These are phyloP conservation scores for Fraxinus anomala DNA, from an alignment of 257 asterid species.

Conservation along the genomic window DNA sequence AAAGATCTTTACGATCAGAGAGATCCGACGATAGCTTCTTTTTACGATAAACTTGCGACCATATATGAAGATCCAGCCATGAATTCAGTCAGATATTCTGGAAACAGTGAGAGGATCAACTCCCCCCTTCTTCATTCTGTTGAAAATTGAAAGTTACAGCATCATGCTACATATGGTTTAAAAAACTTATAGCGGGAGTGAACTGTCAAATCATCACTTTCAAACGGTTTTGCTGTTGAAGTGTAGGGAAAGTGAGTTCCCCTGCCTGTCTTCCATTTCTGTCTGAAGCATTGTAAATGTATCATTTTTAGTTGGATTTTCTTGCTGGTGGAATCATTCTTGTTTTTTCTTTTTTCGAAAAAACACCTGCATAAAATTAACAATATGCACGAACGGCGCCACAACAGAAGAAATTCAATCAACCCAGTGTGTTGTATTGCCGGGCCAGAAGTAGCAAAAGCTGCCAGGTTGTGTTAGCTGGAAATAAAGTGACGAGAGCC, in stretches of 20 bases:
- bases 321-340: not conserved
- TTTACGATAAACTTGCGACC: slow-evolving; percentile 56
- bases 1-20: slow-evolving; percentile 67
- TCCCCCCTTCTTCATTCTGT: slow-evolving; percentile 61
- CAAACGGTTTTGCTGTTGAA: not conserved
- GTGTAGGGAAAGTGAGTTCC: not conserved
- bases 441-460: too few relatives aligned
- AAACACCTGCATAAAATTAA: too few relatives aligned
- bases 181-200: not conserved
- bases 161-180: not conserved
- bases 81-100: slow-evolving; percentile 41
- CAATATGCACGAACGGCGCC: too few relatives aligned
- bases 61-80: slow-evolving; percentile 79
- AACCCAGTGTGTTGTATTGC: too few relatives aligned
- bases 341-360: too few relatives aligned
- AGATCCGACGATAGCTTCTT: slow-evolving; percentile 54
- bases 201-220: not conserved
- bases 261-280: not conserved
- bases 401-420: too few relatives aligned
- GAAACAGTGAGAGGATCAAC: slow-evolving; percentile 40
- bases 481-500: too few relatives aligned
- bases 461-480: too few relatives aligned
- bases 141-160: slow-evolving; percentile 10
- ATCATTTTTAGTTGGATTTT: not conserved
- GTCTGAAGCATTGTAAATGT: not conserved